Evolutionary conservation across 208 protist species (phyloP).

Genomic region (Trypanosoma vivax): DNA sequence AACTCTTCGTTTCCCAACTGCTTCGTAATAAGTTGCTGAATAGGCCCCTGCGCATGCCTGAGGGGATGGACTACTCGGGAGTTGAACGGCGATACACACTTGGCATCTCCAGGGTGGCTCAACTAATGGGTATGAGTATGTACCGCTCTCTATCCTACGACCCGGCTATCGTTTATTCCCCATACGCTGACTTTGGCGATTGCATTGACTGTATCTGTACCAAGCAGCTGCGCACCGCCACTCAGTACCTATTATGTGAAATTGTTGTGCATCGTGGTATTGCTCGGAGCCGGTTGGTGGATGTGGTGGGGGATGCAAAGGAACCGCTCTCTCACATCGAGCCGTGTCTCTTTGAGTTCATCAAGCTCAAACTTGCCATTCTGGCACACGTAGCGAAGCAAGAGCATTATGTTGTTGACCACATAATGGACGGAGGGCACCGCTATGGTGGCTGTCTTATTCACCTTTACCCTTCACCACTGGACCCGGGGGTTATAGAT

Average conservation of each 20-base stretch:
- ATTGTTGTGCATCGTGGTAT: constrained; percentile 78
- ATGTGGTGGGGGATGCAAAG: constrained; percentile 49
- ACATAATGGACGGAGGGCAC: constrained; percentile 73
- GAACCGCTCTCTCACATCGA: constrained; percentile 62
- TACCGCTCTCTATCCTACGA: constrained; percentile 74
- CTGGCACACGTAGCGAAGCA: constrained; percentile 65
- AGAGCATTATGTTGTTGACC: constrained; percentile 84
- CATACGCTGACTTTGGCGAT: constrained; percentile 70
- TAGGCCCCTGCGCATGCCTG: constrained; percentile 64
- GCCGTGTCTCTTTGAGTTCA: constrained; percentile 78
- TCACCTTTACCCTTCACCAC: constrained; percentile 78
- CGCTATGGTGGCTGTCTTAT: constrained; percentile 81
- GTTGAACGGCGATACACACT: constrained; percentile 80
- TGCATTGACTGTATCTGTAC: constrained; percentile 75
- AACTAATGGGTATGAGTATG: constrained; percentile 86
- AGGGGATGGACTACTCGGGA: constrained; percentile 75
- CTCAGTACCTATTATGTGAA: constrained; percentile 79
- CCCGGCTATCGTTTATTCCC: constrained; percentile 72
- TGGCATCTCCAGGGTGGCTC: constrained; percentile 65
- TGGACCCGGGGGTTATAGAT: constrained; percentile 77
- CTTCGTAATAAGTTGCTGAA: constrained; percentile 73
- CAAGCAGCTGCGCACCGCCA: constrained; percentile 78
- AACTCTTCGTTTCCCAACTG: constrained; percentile 71
- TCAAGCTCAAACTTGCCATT: constrained; percentile 77
- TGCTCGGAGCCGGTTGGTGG: constrained; percentile 47